Evolutionary conservation across 768 basidiomycete genomes (phyloP).

Genomic region (Pleurotus pulmonarius): DNA sequence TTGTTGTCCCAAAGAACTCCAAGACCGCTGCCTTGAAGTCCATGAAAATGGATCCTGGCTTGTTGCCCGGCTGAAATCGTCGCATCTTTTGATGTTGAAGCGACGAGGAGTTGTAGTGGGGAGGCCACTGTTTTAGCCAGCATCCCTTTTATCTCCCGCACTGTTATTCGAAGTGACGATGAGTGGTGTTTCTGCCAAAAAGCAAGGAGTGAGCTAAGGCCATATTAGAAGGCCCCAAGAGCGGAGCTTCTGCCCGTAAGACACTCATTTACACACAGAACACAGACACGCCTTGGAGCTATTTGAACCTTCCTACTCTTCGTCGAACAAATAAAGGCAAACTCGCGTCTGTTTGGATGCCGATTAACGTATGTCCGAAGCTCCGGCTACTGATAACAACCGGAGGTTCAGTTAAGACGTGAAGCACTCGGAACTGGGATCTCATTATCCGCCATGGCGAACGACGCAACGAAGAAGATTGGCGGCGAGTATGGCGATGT

Average conservation of each 20-base stretch:
- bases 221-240: too few species aligned
- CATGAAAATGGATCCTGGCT: not conserved
- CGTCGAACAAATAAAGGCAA: too few species aligned
- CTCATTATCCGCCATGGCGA: slow-evolving; percentile 20
- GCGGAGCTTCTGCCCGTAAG: too few species aligned
- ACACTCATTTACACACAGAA: too few species aligned
- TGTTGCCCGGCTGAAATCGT: not conserved
- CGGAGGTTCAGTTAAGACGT: too few species aligned
- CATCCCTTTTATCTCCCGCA: not conserved
- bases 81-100: not conserved
- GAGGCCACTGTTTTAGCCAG: not conserved
- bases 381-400: not conserved
- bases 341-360: too few species aligned
- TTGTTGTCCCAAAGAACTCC: slow-evolving; percentile 56
- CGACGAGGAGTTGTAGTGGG: not conserved
- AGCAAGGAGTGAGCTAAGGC: not conserved
- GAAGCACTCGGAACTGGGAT: too few species aligned
- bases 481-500: slow-evolving; percentile 78
- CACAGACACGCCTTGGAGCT: too few species aligned
- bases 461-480: slow-evolving; percentile 36
- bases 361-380: too few species aligned
- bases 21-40: slow-evolving; percentile 48
- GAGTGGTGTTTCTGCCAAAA: not conserved
- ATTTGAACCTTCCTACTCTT: too few species aligned
- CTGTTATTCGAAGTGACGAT: not conserved